A percentile compares a stretch with the other conserved stretches of the same genome.
phyloP scores from a whole-genome alignment of 257 asterid species.

The Solanum arcanum region DNA sequence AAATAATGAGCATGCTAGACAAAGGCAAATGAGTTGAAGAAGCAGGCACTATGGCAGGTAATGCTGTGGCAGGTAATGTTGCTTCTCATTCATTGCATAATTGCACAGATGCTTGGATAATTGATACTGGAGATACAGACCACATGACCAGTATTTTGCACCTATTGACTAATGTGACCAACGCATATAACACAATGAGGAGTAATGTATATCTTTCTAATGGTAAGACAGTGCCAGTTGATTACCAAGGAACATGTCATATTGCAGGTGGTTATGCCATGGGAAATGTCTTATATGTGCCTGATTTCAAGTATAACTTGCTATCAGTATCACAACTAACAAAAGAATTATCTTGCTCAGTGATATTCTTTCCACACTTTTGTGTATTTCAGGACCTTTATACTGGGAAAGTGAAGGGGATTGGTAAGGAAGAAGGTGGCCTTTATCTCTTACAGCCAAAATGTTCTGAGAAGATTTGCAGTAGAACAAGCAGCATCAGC shows the following conservation, averaged over 20 bases:
- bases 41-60: not conserved
- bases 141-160: no score
- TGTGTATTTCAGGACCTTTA: not conserved
- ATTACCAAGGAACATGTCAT: not conserved
- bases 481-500: fast-evolving
- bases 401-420: not conserved
- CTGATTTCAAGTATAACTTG: no score
- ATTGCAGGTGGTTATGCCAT: not conserved
- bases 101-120: not conserved
- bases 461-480: not conserved
- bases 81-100: no score
- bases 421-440: not conserved
- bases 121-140: not conserved
- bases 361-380: not conserved
- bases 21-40: no score
- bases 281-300: not conserved
- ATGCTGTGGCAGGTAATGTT: no score
- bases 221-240: not conserved
- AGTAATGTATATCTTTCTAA: no score
- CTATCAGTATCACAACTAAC: not conserved
- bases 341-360: no score
- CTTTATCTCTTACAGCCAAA: not conserved
- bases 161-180: no score
- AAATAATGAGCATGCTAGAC: no score
- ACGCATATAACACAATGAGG: no score